Percentiles rank a stretch among this genome's conserved stretches.
Evolutionary conservation across 108 stramenopile species (phyloP).

Genomic region (Nannochloropsis gaditana): DNA sequence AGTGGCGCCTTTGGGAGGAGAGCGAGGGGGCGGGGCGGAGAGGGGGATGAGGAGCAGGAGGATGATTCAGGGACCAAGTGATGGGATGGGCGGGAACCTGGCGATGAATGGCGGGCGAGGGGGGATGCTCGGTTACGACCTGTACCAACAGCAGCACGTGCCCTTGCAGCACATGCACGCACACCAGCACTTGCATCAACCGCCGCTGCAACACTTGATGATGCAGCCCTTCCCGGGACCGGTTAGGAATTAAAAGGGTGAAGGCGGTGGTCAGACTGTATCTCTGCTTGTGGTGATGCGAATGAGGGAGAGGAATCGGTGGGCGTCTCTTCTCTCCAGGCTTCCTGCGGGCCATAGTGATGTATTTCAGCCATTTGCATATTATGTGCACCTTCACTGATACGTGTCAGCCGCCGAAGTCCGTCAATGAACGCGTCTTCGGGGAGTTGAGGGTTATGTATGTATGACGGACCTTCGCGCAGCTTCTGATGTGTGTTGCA

Average conservation of each 20-base stretch:
- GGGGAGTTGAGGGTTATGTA: no score
- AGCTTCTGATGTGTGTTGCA: no score
- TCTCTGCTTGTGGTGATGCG: neutral
- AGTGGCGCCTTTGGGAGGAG: neutral
- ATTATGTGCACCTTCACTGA: no score
- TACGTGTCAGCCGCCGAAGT: no score
- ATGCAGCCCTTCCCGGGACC: neutral
- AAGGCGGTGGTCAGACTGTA: neutral
- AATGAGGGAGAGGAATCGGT: neutral
- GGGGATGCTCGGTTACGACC: neutral
- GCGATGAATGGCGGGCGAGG: neutral
- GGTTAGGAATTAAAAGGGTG: neutral
- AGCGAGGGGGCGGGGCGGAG: neutral
- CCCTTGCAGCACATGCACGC: neutral
- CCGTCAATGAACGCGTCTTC: no score
- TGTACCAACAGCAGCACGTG: neutral
- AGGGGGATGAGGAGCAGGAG: neutral
- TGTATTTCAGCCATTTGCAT: no score
- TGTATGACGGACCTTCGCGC: no score
- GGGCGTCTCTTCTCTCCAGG: no score
- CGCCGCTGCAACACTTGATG: neutral
- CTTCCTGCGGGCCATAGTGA: no score
- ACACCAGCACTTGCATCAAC: neutral
- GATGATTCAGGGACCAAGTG: neutral
- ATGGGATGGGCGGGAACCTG: neutral